Evolutionary conservation across 805 yeast genomes (phyloP).

Genomic region (Suhomyces kilbournensis): DNA sequence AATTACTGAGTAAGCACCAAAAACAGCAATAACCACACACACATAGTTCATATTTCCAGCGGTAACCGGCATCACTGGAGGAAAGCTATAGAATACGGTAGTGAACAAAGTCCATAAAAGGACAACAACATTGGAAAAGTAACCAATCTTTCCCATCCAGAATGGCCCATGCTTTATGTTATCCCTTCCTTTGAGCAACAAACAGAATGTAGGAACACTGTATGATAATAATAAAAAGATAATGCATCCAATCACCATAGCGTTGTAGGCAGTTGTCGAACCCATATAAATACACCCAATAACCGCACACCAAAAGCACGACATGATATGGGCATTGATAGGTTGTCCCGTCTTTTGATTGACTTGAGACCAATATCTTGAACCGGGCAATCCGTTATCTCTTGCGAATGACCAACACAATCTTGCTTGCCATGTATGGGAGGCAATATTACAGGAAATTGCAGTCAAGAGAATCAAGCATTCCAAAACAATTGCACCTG

Average conservation of each 20-base stretch:
- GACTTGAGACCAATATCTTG: conserved; percentile 49
- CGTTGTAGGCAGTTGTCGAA: conserved; percentile 64
- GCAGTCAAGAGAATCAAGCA: conserved; percentile 51
- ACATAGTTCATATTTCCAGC: conserved; percentile 67
- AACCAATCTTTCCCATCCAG: conserved; percentile 60
- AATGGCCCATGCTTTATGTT: conserved; percentile 61
- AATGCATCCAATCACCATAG: conserved; percentile 61
- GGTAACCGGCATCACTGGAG: conserved; percentile 59
- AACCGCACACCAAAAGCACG: conserved; percentile 49
- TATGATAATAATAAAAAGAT: conserved; percentile 58
- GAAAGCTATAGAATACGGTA: conserved; percentile 61
- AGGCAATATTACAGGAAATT: conserved; percentile 55
- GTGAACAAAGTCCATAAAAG: conserved; percentile 59
- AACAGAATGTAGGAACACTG: conserved; percentile 50
- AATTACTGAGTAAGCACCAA: conserved; percentile 38
- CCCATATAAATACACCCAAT: conserved; percentile 64
- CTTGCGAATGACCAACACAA: conserved; percentile 67
- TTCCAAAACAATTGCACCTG: conserved; percentile 55
- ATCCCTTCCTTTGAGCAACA: conserved; percentile 48
- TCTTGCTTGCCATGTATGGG: conserved; percentile 68
- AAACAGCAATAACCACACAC: conserved; percentile 48
- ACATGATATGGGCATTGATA: conserved; percentile 55
- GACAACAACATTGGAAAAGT: conserved; percentile 47
- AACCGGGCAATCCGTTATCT: conserved; percentile 60
- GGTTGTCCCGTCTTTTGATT: conserved; percentile 52